These are phyloP conservation scores for Papilionanthe hybrid DNA, from an alignment of 116 monocot genomes.

Conservation along the genomic window DNA sequence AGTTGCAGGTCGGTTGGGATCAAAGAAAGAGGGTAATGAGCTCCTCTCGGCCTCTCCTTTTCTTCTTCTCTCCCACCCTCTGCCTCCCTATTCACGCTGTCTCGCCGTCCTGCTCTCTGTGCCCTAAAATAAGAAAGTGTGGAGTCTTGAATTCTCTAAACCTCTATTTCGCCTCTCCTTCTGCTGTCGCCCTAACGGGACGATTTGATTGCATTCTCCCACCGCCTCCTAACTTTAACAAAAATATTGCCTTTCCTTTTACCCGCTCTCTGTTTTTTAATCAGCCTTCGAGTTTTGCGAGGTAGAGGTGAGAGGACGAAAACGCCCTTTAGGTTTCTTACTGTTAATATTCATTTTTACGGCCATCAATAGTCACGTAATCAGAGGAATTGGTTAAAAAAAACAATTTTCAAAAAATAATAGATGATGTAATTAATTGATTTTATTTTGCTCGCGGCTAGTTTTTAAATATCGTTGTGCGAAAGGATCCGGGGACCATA, in stretches of 20 bases:
- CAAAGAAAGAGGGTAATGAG: not conserved
- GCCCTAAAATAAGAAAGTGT: not conserved
- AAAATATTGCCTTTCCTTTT: not conserved
- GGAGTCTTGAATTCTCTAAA: slow-evolving; percentile 1
- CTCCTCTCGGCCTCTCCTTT: not conserved
- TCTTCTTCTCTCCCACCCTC: too few relatives aligned
- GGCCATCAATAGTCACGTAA: too few relatives aligned
- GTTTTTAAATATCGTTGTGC: too few relatives aligned
- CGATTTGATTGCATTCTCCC: slow-evolving; percentile 1
- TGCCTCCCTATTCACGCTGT: too few relatives aligned
- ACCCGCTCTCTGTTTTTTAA: not conserved
- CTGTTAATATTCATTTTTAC: too few relatives aligned
- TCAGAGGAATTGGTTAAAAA: too few relatives aligned
- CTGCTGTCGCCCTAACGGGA: not conserved
- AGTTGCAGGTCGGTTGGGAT: not conserved
- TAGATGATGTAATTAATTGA: too few relatives aligned
- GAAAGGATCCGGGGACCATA: too few relatives aligned
- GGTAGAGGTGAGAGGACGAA: not conserved
- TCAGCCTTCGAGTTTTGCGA: not conserved
- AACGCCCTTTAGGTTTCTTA: not conserved
- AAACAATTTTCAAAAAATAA: too few relatives aligned
- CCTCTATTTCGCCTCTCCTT: slow-evolving; percentile 8
- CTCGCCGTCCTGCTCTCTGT: not conserved
- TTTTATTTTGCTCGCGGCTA: too few relatives aligned
- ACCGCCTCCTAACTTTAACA: slow-evolving; percentile 1